phyloP scores from a whole-genome alignment of 2,329 filamentous ascomycete genomes.

The Pseudogymnoascus sp. region DNA sequence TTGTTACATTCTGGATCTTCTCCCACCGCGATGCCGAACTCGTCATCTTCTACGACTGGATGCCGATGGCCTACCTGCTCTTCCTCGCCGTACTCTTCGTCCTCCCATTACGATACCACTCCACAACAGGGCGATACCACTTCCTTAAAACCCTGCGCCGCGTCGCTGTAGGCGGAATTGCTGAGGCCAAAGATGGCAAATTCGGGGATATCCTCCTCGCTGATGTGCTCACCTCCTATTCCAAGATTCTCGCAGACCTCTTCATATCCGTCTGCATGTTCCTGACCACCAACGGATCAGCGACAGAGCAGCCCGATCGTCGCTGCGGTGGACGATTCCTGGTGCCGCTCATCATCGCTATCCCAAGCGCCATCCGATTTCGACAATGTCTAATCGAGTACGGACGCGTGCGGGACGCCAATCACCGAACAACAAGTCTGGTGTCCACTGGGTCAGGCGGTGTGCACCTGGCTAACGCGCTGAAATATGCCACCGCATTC shows the following conservation, averaged over 20 bases:
- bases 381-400: constrained; percentile 91
- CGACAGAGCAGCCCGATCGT: constrained; percentile 73
- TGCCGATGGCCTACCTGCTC: constrained; percentile 77
- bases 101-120: constrained; percentile 61
- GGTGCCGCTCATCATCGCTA: constrained; percentile 74
- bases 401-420: constrained; percentile 55
- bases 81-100: constrained; percentile 64
- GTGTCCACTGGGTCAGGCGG: constrained; percentile 61
- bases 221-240: constrained; percentile 90
- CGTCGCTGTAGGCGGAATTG: constrained; percentile 76
- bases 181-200: constrained; percentile 79
- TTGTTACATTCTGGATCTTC: constrained; percentile 75
- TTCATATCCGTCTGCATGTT: constrained; percentile 93
- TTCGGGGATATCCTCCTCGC: constrained; percentile 92
- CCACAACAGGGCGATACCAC: constrained; percentile 62
- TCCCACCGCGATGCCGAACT: constrained; percentile 62
- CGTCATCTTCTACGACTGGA: constrained; percentile 71
- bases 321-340: constrained; percentile 70
- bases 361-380: constrained; percentile 79
- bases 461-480: constrained; percentile 84
- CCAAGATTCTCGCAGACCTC: constrained; percentile 82
- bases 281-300: constrained; percentile 59
- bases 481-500: constrained; percentile 92
- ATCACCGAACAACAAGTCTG: constrained; percentile 37
- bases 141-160: constrained; percentile 70